Evolutionary conservation across 257 asterid genomes (phyloP).

Genomic region (Solanum virginianum): DNA sequence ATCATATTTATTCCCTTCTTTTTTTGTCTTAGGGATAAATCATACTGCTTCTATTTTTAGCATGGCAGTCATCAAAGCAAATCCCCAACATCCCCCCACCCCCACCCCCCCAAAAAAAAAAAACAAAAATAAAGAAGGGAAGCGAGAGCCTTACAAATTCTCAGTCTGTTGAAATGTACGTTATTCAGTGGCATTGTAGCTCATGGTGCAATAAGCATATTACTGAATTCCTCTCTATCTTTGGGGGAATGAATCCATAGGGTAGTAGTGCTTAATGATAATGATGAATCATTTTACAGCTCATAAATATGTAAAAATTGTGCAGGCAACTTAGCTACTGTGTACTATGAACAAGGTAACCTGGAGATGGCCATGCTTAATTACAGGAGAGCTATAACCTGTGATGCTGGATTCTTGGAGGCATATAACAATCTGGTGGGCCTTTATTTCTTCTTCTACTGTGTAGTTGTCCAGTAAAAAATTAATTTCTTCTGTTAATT

Average conservation of each 20-base stretch:
- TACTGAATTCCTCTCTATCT: background rate
- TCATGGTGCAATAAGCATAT: background rate
- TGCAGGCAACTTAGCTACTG: constrained; percentile 87
- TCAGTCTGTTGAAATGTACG: background rate
- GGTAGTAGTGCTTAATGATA: background rate
- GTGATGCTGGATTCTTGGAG: constrained; percentile 89
- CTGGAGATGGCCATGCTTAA: constrained; percentile 87
- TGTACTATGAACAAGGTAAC: constrained; percentile 91
- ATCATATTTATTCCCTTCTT: background rate
- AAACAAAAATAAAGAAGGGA: background rate
- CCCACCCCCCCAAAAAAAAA: background rate
- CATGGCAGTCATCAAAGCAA: background rate
- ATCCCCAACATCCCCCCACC: background rate
- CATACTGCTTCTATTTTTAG: background rate
- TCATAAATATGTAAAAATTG: background rate
- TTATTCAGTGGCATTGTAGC: background rate
- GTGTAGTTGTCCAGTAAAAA: background rate
- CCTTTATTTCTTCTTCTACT: background rate
- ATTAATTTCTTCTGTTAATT: background rate
- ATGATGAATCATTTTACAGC: background rate
- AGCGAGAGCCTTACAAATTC: background rate
- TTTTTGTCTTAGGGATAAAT: background rate
- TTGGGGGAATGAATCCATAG: background rate
- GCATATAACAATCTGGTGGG: constrained; percentile 92
- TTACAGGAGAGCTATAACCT: constrained; percentile 88